Conservation (phyloP, 306 rosid genomes). For the Carpinus fangiana region DNA sequence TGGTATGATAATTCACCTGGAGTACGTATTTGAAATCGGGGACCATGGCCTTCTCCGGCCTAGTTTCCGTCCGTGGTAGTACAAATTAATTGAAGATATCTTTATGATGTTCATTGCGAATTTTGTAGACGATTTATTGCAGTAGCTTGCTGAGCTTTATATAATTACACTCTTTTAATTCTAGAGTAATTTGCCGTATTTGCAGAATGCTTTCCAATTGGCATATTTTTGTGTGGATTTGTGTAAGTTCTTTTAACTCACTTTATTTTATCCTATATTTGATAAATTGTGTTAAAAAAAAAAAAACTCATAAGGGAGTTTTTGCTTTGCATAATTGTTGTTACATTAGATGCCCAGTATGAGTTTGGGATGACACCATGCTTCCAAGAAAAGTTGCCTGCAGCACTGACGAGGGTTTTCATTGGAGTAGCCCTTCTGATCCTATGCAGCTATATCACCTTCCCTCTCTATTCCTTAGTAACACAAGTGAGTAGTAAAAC, state of each 20-base stretch:
- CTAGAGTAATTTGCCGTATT: neutral
- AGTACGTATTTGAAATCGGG: too few relatives aligned
- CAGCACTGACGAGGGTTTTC: slow-evolving; percentile 40
- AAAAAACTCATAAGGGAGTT: neutral
- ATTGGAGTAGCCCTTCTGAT: slow-evolving; percentile 58
- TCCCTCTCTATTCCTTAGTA: slow-evolving; percentile 62
- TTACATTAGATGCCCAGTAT: slow-evolving; percentile 36
- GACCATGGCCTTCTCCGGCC: too few relatives aligned
- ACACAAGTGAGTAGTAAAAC: slow-evolving; percentile 49
- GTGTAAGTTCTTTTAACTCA: slow-evolving; percentile 35
- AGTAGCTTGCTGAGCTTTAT: neutral
- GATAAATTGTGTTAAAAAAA: neutral
- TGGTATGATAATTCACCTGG: too few relatives aligned
- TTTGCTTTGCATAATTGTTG: neutral
- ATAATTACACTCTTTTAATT: neutral
- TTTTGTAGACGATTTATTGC: too few relatives aligned
- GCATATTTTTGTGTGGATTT: slow-evolving; percentile 56
- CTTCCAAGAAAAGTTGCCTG: slow-evolving; percentile 56
- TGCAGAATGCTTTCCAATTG: slow-evolving; percentile 68
- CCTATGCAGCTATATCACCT: slow-evolving; percentile 65
- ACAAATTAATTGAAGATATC: too few relatives aligned
- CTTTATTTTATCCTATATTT: neutral
- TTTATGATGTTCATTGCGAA: neutral
- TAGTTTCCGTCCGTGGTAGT: too few relatives aligned
- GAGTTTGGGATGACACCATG: slow-evolving; percentile 56